These are phyloP conservation scores for Mrakia gelida DNA, from an alignment of 768 basidiomycete species.

Conservation along the genomic window DNA sequence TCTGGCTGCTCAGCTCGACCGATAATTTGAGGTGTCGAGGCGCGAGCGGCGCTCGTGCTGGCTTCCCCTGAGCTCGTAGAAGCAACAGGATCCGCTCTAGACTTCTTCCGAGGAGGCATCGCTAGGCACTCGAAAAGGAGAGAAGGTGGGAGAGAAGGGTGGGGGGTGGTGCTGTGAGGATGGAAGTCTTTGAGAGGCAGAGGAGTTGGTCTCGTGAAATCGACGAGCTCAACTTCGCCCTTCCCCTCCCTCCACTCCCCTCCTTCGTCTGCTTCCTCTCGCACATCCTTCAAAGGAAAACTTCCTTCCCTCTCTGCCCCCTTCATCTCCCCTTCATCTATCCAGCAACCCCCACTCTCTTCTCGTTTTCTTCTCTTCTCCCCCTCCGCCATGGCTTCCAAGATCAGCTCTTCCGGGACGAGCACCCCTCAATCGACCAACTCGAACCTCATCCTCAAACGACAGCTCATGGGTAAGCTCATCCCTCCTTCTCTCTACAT, in stretches of 20 bases:
- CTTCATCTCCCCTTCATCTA: neutral
- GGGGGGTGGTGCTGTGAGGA: neutral
- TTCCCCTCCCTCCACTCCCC: neutral
- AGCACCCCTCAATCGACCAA: conserved; percentile 21
- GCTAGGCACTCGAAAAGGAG: neutral
- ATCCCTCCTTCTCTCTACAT: no score
- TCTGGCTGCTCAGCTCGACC: neutral
- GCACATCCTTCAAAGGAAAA: neutral
- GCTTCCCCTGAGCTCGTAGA: neutral
- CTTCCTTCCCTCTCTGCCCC: neutral
- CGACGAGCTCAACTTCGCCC: neutral
- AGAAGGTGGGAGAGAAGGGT: no score
- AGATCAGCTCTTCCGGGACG: conserved; percentile 1
- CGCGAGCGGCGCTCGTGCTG: neutral
- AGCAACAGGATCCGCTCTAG: neutral
- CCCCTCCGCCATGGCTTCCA: neutral
- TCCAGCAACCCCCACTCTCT: neutral
- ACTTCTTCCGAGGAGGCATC: conserved; percentile 23
- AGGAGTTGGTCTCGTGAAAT: neutral
- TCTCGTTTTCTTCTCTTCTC: neutral
- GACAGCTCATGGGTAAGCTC: conserved; percentile 31
- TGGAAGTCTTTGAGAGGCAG: neutral
- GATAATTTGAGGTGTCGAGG: neutral
- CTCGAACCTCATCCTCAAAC: conserved; percentile 24
- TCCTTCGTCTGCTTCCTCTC: neutral